A percentile compares a stretch with the other conserved stretches of the same genome.
These are phyloP conservation scores for Quercus tomentella DNA, from an alignment of 331 rosid species.

Conservation along the genomic window DNA sequence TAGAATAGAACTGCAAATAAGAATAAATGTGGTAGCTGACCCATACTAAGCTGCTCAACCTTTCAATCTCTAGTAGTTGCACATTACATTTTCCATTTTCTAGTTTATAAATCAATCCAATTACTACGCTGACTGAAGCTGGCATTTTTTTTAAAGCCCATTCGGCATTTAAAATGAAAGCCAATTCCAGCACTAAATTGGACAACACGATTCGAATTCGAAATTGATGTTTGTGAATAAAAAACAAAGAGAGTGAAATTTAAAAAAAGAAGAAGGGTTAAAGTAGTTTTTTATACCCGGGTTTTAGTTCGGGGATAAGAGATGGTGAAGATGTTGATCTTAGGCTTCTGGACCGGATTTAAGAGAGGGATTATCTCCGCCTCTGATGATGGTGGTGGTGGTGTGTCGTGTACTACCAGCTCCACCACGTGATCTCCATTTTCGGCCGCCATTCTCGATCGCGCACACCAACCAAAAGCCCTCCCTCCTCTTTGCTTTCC, in stretches of 20 bases:
- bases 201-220: too few species aligned
- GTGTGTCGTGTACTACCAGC: slow-evolving; percentile 46
- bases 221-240: too few species aligned
- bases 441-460: slow-evolving; percentile 31
- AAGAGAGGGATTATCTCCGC: slow-evolving; percentile 58
- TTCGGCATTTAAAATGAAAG: too few species aligned
- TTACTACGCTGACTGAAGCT: not conserved
- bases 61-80: not conserved
- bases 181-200: too few species aligned
- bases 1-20: too few species aligned
- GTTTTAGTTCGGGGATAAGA: slow-evolving; percentile 59
- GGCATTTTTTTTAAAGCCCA: not conserved
- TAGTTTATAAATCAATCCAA: not conserved
- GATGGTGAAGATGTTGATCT: slow-evolving; percentile 70
- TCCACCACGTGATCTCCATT: slow-evolving; percentile 47
- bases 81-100: not conserved
- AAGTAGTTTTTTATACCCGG: slow-evolving; percentile 27
- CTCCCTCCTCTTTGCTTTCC: not conserved
- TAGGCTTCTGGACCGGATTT: slow-evolving; percentile 46
- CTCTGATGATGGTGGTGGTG: not conserved
- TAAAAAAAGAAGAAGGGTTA: not conserved
- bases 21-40: too few species aligned
- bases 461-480: too few species aligned
- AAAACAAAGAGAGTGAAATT: too few species aligned
- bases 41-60: not conserved